A percentile compares a stretch with the other conserved stretches of the same genome.
Conservation (phyloP, 331 rosid genomes). For the Malus hybrid region DNA sequence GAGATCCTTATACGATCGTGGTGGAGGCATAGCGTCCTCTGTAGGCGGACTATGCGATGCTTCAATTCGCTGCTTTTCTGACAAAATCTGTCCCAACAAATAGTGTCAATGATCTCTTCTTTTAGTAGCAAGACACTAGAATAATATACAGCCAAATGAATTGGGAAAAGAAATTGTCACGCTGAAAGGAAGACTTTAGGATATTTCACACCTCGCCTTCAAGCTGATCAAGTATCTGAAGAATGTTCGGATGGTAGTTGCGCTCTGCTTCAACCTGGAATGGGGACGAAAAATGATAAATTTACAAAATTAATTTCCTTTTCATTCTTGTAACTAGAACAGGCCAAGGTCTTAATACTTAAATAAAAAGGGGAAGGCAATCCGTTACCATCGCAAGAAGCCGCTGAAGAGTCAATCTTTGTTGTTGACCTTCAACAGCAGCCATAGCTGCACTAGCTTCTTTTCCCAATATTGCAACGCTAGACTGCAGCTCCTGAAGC, state of each 20-base stretch:
- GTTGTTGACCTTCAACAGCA: constrained; percentile 91
- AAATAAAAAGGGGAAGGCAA: constrained; percentile 5
- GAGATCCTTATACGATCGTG: constrained; percentile 79
- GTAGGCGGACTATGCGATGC: constrained; percentile 54
- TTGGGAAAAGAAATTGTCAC: not conserved
- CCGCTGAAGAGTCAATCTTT: constrained; percentile 85
- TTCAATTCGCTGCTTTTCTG: constrained; percentile 75
- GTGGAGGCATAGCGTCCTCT: constrained; percentile 62
- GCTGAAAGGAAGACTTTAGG: not conserved
- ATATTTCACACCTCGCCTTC: constrained; percentile 61
- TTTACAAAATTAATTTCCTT: not conserved
- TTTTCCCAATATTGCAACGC: constrained; percentile 74
- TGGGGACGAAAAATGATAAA: constrained; percentile 9
- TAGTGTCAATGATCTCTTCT: not conserved
- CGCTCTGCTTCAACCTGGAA: constrained; percentile 77
- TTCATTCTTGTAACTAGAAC: not conserved
- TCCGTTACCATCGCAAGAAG: constrained; percentile 72
- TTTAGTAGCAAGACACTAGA: not conserved
- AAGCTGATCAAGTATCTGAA: constrained; percentile 77
- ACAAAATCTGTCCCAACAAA: constrained; percentile 46
- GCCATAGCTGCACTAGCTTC: constrained; percentile 90
- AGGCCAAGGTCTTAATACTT: not conserved
- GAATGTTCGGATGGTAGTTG: constrained; percentile 67
- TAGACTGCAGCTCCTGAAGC: constrained; percentile 69
- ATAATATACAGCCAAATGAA: not conserved